Evolutionary conservation across 805 yeast genomes (phyloP), one percentile per base, ranked within the genome.

Genomic region (Starmerella etchellsii): DNA sequence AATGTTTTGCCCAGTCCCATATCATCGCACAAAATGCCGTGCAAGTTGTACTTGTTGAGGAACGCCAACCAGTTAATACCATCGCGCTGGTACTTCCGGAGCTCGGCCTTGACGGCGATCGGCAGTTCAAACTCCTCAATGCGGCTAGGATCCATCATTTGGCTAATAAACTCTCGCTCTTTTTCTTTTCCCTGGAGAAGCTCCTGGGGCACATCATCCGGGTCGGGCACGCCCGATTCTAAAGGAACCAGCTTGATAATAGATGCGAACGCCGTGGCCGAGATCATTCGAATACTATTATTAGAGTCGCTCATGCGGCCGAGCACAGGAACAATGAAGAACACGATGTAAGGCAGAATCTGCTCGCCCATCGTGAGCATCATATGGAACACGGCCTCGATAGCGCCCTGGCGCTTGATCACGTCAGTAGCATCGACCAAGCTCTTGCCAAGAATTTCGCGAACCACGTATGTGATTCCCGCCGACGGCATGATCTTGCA

Each of bases 21-120:
- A 74, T 91, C 99, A 59, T 91, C 99, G 74, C 98, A 91, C 36
- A 91, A 67, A 54, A 91, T 88, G 40, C 99, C 99, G 63, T 91
- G 99, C 39, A 91, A 66, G 59, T 88, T 95, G 57, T 91, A 91
- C 54, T 82, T 82, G 64, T 91, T 91, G 54, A 91, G 69, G 56
- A 91, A 91, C 8, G 95, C 95, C 40, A 91, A 68, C 99, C 99
- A 91, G 58, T 88, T 91, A 29, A 91, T 93, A 61, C 99, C 99
- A 46, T 91, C 97, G 59, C 91, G 97, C 63, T 91, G 99, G 57
- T 91, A 91, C 48, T 82, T 81, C 58, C 99, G 74, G 48, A 91
- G 68, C 1, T 93, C 83, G 0, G 98, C 98, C 47, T 83, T 81
- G 46, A 91, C 84, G 2, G 87, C 74, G 31, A 91, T 91, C 0